Evolutionary conservation across 768 basidiomycete genomes (phyloP), one percentile per base, ranked within the genome.

Genomic region (Kondoa malvinella): DNA sequence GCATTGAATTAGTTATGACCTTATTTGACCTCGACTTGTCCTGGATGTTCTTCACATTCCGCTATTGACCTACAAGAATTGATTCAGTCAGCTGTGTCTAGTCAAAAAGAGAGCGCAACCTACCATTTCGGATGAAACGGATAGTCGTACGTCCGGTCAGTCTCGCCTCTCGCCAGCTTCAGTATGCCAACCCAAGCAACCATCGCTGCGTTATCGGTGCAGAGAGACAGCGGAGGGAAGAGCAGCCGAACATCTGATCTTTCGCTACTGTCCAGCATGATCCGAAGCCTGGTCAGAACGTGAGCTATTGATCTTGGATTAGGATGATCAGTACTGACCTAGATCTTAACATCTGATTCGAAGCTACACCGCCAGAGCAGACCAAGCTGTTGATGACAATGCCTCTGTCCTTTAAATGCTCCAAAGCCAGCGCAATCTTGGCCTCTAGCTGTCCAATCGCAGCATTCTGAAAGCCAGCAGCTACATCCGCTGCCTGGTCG

Each of bases 151-250:
- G 81, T 79, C 31, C 26, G 3, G 60, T 79, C 79, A 21, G 70
- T 56, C 56, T 64, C 72, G 86, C 86, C 57, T 81, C 77, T 67
- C 86, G 84, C 2, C 79, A 95, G 87, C 15, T 91, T 83, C 72
- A 86, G 78, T 82, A 92, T 86, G 0, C 88, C 86, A 2, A 92
- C 87, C 88, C 87, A 94, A 1, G 83, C 94, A 71, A 96, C 88
- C 94, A 97, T 97, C 8, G 84, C 92, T 0, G 94, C 94, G 76
- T 96, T 97, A 73, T 96, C 94, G 74, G 90, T 94, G 74, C 92
- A 96, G 1, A 92, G 79, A 14, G 80, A 76, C 0, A 82, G 80
- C 0, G 90, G 89, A n/a, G 91, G 91, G 73, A 86, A 91, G 33
- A 84, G 76, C 4, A 87, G 77, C 0, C 77, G 74, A 65, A 85